These are phyloP conservation scores for Hyaloperonospora brassicae DNA, from an alignment of 352 stramenopile species.

Conservation along the genomic window DNA sequence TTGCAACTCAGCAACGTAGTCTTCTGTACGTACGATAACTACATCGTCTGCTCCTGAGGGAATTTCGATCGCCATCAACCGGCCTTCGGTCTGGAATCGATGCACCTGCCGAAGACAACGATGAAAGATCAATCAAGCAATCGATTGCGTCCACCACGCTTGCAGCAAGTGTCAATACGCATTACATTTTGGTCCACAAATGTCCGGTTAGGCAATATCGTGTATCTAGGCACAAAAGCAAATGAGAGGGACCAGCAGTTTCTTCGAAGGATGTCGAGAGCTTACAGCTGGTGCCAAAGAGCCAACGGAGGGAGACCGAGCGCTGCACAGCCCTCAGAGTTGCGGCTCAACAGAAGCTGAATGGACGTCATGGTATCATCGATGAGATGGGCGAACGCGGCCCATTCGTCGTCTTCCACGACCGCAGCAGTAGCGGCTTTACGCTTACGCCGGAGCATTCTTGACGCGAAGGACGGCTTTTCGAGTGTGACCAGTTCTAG, in stretches of 20 bases:
- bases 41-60: constrained; percentile 35
- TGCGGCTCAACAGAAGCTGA: constrained; percentile 42
- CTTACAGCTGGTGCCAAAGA: constrained; percentile 54
- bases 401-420: constrained; percentile 24
- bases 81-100: constrained; percentile 31
- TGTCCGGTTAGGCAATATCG: constrained; percentile 46
- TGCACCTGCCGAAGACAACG: constrained; percentile 27
- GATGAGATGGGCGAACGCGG: constrained; percentile 22
- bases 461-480: not conserved
- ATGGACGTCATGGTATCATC: constrained; percentile 50
- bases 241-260: not conserved
- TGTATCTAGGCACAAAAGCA: constrained; percentile 31
- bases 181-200: constrained; percentile 57
- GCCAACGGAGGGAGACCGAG: constrained; percentile 34
- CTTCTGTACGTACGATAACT: constrained; percentile 24
- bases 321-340: constrained; percentile 26
- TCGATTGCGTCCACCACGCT: not conserved
- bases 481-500: too few relatives aligned
- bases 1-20: constrained; percentile 32
- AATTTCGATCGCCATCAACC: constrained; percentile 44
- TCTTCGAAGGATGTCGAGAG: constrained; percentile 1
- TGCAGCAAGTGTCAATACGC: not conserved
- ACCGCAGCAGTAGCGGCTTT: not conserved
- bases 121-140: not conserved
- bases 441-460: constrained; percentile 27